Evolutionary conservation across 345 rosid genomes (phyloP).

Genomic region (Arabis hirsuta): DNA sequence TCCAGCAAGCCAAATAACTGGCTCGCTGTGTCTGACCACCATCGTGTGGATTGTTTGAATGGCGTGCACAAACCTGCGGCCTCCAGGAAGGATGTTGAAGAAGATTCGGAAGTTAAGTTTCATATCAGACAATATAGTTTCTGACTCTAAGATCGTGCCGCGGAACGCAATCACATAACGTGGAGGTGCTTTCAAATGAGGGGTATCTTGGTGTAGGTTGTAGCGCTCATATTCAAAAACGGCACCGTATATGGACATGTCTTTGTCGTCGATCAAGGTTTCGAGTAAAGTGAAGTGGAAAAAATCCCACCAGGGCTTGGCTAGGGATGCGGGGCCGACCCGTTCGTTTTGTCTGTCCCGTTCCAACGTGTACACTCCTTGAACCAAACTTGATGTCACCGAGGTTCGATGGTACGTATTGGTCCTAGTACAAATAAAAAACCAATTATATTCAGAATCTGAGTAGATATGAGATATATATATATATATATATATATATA

Average conservation of each 20-base stretch:
- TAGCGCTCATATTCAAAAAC: constrained; percentile 43
- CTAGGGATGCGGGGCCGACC: constrained; percentile 42
- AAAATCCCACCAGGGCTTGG: constrained; percentile 65
- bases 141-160: constrained; percentile 49
- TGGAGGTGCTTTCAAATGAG: constrained; percentile 37
- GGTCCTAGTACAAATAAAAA: constrained; percentile 37
- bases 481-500: too few relatives aligned
- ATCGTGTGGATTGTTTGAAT: constrained; percentile 42
- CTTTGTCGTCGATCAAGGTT: constrained; percentile 53
- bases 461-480: too few relatives aligned
- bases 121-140: constrained; percentile 41
- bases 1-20: constrained; percentile 60
- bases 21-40: constrained; percentile 26
- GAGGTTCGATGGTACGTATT: constrained; percentile 48
- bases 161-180: constrained; percentile 64
- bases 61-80: constrained; percentile 48
- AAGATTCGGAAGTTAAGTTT: constrained; percentile 43
- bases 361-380: constrained; percentile 55
- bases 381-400: constrained; percentile 56
- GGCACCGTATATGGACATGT: constrained; percentile 60
- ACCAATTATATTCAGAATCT: too few relatives aligned
- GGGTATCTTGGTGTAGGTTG: background rate
- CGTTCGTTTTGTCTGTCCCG: constrained; percentile 50
- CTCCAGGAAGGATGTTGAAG: constrained; percentile 47
- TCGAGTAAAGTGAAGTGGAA: constrained; percentile 50